These are phyloP conservation scores for Aspergillus bridgeri DNA, from an alignment of 495 filamentous ascomycete species.

Conservation along the genomic window DNA sequence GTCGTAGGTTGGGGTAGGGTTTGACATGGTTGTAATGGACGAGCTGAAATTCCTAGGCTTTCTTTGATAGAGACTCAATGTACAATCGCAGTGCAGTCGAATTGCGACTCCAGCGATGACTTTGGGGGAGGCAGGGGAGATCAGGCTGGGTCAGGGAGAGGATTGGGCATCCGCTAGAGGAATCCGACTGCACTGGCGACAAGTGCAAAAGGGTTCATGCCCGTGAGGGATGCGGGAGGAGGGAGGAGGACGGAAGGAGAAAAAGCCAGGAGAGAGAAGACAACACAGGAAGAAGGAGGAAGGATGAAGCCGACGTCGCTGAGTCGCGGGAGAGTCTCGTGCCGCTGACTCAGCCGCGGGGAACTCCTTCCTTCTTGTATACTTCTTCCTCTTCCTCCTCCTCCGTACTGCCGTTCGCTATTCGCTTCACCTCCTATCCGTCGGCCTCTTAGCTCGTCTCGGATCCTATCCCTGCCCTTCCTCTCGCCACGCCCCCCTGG, in stretches of 20 bases:
- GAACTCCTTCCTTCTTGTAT: background rate
- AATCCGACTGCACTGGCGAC: constrained; percentile 47
- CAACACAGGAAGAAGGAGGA: background rate
- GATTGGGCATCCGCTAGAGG: constrained; percentile 19
- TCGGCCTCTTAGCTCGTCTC: no score
- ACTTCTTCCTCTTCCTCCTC: background rate
- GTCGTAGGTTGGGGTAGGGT: constrained; percentile 49
- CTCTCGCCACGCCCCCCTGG: background rate
- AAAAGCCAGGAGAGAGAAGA: constrained; percentile 4
- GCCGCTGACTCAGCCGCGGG: constrained; percentile 17
- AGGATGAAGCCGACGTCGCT: background rate
- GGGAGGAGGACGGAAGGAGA: background rate
- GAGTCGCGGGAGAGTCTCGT: constrained; percentile 8
- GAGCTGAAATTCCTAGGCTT: constrained; percentile 16
- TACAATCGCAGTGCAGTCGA: background rate
- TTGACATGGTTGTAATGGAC: constrained; percentile 34
- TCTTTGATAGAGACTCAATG: background rate
- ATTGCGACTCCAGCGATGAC: background rate
- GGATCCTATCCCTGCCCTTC: background rate
- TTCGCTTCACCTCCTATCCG: background rate
- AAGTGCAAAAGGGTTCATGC: constrained; percentile 39
- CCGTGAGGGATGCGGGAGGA: constrained; percentile 8
- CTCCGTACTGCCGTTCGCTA: background rate
- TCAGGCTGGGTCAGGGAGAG: background rate
- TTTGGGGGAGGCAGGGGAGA: background rate